Conservation (phyloP, 768 basidiomycete genomes). For the Lactarius sanguifluus region DNA sequence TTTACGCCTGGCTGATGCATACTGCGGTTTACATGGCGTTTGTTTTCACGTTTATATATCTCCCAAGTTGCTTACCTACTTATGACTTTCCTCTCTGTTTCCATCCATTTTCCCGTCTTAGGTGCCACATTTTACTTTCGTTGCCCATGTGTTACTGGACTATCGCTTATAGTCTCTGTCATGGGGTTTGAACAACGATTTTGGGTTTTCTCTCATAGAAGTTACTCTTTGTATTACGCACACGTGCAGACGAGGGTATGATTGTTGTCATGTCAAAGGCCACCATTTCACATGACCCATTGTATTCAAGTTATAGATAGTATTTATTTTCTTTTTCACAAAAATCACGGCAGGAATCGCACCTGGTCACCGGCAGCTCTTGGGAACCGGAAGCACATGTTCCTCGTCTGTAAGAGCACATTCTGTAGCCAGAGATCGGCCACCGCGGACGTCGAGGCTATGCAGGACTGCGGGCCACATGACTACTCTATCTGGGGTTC, state of each 20-base stretch:
- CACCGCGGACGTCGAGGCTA: not conserved
- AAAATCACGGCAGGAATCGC: not conserved
- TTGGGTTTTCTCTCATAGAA: slow-evolving; percentile 22
- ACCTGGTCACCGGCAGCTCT: not conserved
- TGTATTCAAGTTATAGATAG: not conserved
- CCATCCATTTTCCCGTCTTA: not conserved
- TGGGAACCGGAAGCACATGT: not conserved
- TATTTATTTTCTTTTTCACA: not conserved
- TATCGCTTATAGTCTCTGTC: not conserved
- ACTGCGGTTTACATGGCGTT: slow-evolving; percentile 6
- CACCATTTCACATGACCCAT: not conserved
- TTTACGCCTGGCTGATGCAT: slow-evolving; percentile 2
- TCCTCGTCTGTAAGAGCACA: not conserved
- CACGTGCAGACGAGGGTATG: slow-evolving; percentile 13
- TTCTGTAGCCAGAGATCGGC: not conserved
- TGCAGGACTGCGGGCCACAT: not conserved
- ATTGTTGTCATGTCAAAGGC: not conserved
- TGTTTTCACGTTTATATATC: slow-evolving; percentile 11
- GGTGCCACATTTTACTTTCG: slow-evolving; percentile 6
- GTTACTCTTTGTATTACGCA: slow-evolving; percentile 15
- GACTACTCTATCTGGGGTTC: not conserved
- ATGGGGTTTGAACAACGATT: slow-evolving; percentile 12
- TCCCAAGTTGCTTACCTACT: slow-evolving; percentile 14
- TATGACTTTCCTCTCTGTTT: not conserved
- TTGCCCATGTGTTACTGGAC: not conserved